These are phyloP conservation scores for Trichoderma endophyticum DNA, from an alignment of 2,329 filamentous ascomycete genomes.

Conservation along the genomic window DNA sequence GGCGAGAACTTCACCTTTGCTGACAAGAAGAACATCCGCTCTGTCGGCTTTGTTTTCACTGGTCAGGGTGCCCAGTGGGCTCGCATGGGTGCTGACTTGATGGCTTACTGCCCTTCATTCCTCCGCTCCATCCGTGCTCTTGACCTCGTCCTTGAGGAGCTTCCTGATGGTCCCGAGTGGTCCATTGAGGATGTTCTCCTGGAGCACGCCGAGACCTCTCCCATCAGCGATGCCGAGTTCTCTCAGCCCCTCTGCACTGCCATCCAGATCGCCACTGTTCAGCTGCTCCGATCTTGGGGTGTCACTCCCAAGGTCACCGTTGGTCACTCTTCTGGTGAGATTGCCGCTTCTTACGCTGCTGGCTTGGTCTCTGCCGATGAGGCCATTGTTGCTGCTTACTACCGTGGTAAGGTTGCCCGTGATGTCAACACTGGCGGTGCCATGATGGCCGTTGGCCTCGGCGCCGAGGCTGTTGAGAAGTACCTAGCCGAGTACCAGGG, in stretches of 20 bases:
- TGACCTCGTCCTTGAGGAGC: neutral
- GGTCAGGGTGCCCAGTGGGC: conserved; percentile 37
- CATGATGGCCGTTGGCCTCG: conserved; percentile 42
- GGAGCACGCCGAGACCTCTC: neutral
- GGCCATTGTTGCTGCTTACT: conserved; percentile 39
- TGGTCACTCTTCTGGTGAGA: conserved; percentile 45
- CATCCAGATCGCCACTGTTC: conserved; percentile 34
- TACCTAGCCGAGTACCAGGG: conserved; percentile 21
- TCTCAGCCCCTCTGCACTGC: conserved; percentile 32
- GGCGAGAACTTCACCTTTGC: neutral
- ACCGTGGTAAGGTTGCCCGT: conserved; percentile 32
- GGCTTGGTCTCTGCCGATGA: conserved; percentile 34
- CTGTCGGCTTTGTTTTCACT: conserved; percentile 28
- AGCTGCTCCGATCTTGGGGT: conserved; percentile 21
- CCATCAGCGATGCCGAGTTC: conserved; percentile 20
- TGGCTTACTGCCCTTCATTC: conserved; percentile 15
- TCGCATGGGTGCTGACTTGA: conserved; percentile 30
- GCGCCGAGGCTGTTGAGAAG: conserved; percentile 21
- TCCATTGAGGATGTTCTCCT: neutral
- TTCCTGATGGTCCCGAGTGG: neutral
- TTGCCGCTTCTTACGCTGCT: conserved; percentile 43
- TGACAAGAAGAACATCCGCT: neutral
- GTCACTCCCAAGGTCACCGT: conserved; percentile 35
- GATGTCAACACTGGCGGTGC: conserved; percentile 22
- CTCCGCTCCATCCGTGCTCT: conserved; percentile 8